These are phyloP conservation scores for Coccomyxa sp. DNA, from an alignment of 139 green algal species.

Conservation along the genomic window DNA sequence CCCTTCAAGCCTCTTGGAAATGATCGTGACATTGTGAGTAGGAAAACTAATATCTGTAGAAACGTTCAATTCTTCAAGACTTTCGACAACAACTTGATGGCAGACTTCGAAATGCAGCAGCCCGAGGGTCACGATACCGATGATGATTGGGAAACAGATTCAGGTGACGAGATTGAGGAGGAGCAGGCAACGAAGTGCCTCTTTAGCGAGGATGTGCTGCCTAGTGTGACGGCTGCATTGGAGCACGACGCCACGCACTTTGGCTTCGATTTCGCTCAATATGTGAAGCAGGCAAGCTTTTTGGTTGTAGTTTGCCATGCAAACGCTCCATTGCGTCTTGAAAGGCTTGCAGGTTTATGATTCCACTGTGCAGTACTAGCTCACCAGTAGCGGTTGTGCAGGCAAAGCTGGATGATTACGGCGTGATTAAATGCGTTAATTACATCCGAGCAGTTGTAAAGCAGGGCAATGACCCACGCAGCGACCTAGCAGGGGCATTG, in stretches of 20 bases:
- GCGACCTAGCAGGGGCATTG: slow-evolving; percentile 14
- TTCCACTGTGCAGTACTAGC: neutral
- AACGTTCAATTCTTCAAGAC: too few species aligned
- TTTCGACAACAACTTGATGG: too few species aligned
- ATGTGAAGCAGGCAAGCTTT: neutral
- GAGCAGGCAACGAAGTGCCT: slow-evolving; percentile 53
- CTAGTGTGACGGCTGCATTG: slow-evolving; percentile 53
- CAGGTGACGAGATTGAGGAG: slow-evolving; percentile 27
- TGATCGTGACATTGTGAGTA: too few species aligned
- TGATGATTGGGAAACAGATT: slow-evolving; percentile 41
- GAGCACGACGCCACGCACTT: slow-evolving; percentile 45
- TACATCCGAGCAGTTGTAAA: slow-evolving; percentile 58
- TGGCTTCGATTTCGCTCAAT: slow-evolving; percentile 40
- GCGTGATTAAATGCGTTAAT: slow-evolving; percentile 76
- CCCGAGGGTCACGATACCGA: slow-evolving; percentile 24
- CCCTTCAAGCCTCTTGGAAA: too few species aligned
- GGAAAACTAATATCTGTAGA: too few species aligned
- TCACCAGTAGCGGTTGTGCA: slow-evolving; percentile 1
- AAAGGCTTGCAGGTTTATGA: too few species aligned
- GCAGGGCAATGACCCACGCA: slow-evolving; percentile 42
- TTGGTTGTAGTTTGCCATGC: too few species aligned
- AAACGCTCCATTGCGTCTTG: too few species aligned
- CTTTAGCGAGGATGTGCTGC: slow-evolving; percentile 45
- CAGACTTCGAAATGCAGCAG: too few species aligned
- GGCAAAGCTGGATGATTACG: slow-evolving; percentile 62